Evolutionary conservation across 176 grass and related monocot genomes (phyloP).

Genomic region (Bolboschoenus planiculmis): DNA sequence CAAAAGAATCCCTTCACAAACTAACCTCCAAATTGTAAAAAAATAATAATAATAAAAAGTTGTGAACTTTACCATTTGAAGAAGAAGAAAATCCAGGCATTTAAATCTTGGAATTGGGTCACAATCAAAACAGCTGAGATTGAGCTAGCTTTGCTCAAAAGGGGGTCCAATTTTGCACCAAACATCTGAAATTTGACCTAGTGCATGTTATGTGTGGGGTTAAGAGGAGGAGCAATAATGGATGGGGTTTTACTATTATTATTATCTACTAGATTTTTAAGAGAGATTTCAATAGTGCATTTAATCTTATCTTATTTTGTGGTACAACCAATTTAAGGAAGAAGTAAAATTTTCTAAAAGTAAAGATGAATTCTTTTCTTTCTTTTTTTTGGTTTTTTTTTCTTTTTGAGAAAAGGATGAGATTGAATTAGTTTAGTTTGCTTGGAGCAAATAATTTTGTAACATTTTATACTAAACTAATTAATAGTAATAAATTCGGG

Average conservation of each 20-base stretch:
- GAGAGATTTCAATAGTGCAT: neutral
- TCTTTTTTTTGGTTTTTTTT: no score
- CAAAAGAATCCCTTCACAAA: neutral
- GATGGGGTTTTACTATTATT: neutral
- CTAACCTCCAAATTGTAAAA: neutral
- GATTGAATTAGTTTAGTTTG: neutral
- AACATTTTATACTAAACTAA: neutral
- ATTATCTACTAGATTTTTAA: slow-evolving; percentile 3
- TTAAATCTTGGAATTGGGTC: neutral
- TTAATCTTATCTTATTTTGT: neutral
- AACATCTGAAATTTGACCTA: slow-evolving; percentile 8
- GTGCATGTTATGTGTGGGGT: neutral
- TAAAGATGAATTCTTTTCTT: neutral
- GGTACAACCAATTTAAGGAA: neutral
- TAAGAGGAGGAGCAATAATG: neutral
- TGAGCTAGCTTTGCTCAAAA: no score
- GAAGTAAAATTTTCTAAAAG: neutral
- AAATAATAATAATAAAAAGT: no score
- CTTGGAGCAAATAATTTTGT: neutral
- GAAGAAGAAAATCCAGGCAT: neutral
- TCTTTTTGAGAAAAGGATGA: no score
- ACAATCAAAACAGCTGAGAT: slow-evolving; percentile 5
- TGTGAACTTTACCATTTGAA: neutral
- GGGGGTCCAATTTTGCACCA: slow-evolving; percentile 3
- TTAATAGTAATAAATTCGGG: no score